These are phyloP conservation scores for Aechmea fasciata DNA, from an alignment of 176 grass and related monocot genomes.

Conservation along the genomic window DNA sequence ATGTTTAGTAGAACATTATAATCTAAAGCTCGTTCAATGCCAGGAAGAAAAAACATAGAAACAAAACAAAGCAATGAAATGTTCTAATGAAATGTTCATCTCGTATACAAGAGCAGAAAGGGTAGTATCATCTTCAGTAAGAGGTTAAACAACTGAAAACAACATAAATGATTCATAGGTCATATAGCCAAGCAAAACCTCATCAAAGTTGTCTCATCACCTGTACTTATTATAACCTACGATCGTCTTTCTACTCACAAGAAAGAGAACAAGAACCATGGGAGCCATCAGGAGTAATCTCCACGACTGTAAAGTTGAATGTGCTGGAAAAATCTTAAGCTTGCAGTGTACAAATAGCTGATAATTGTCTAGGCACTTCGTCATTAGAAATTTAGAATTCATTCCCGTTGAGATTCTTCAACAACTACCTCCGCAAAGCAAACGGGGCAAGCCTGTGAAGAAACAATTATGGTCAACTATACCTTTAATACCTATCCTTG, in stretches of 20 bases:
- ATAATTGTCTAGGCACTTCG: not conserved
- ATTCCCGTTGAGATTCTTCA: conserved; percentile 41
- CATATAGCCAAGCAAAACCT: not conserved
- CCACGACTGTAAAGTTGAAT: not conserved
- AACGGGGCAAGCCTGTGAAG: conserved; percentile 67
- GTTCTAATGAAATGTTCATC: too few relatives aligned
- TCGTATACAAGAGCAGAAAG: not conserved
- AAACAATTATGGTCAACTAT: too few relatives aligned
- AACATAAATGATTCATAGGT: not conserved
- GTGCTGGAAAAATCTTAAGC: not conserved
- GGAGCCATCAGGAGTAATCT: not conserved
- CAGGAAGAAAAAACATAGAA: too few relatives aligned
- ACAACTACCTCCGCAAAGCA: conserved; percentile 71
- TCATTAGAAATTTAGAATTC: conserved; percentile 22
- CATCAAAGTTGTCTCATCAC: not conserved
- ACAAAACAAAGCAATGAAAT: too few relatives aligned
- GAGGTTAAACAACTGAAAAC: not conserved
- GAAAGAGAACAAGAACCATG: not conserved
- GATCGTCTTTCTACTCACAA: not conserved
- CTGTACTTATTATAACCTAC: not conserved
- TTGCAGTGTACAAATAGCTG: not conserved
- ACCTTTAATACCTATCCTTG: not conserved
- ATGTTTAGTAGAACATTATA: too few relatives aligned
- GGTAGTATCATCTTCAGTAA: not conserved
- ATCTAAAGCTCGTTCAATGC: too few relatives aligned